Conservation (phyloP, 495 filamentous ascomycete genomes). For the Lepidopterella palustris region DNA sequence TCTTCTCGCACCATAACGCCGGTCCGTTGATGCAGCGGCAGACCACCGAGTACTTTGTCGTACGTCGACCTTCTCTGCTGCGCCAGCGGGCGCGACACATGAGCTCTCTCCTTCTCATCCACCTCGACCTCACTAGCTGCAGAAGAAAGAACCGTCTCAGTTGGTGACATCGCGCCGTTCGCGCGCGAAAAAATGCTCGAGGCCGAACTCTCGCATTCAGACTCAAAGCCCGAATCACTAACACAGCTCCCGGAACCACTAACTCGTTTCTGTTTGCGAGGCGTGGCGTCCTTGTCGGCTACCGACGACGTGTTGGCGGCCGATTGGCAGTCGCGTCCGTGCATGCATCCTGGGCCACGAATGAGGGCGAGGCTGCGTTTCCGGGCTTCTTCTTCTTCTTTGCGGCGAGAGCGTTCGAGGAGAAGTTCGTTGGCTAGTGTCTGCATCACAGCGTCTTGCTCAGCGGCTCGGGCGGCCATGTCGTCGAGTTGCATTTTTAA, state of each 20-base stretch:
- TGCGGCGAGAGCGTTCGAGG: slow-evolving; percentile 50
- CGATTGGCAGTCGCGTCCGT: not conserved
- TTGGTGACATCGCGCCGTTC: slow-evolving; percentile 12
- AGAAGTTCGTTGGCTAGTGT: slow-evolving; percentile 57
- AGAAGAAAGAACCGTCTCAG: slow-evolving; percentile 5
- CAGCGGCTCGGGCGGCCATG: slow-evolving; percentile 60
- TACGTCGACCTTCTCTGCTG: slow-evolving; percentile 12
- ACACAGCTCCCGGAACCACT: slow-evolving; percentile 12
- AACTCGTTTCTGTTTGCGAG: slow-evolving; percentile 4
- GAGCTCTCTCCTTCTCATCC: slow-evolving; percentile 7
- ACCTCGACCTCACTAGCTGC: not conserved
- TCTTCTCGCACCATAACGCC: slow-evolving; percentile 12
- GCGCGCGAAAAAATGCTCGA: slow-evolving; percentile 27
- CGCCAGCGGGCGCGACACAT: slow-evolving; percentile 6
- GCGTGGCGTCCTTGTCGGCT: not conserved
- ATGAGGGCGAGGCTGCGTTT: slow-evolving; percentile 32
- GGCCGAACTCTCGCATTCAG: slow-evolving; percentile 27
- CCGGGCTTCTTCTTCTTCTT: slow-evolving; percentile 48
- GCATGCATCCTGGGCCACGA: slow-evolving; percentile 3
- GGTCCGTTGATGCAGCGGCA: not conserved
- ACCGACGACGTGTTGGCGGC: not conserved
- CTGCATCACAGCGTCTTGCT: slow-evolving; percentile 60
- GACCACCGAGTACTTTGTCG: slow-evolving; percentile 16
- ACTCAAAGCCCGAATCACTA: slow-evolving; percentile 35
- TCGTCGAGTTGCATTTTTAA: slow-evolving; percentile 70